phyloP scores from a whole-genome alignment of 2,329 filamentous ascomycete genomes.

The Arachnomyces sp. region DNA sequence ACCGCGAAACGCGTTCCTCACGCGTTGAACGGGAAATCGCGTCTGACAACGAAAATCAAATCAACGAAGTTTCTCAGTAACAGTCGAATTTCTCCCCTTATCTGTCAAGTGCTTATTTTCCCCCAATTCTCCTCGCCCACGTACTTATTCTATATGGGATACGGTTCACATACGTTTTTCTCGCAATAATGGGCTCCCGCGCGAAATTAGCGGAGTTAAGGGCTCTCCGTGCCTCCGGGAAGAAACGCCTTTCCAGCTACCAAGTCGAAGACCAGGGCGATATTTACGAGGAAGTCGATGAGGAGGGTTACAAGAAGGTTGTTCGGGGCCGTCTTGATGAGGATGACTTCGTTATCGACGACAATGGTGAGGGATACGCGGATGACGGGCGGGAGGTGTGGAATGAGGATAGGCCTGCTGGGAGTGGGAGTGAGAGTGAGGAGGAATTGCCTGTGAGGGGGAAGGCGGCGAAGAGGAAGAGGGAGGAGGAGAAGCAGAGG shows the following conservation, averaged over 20 bases:
- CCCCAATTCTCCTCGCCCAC: too few species aligned
- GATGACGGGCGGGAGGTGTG: slow-evolving; percentile 93
- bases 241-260: slow-evolving; percentile 82
- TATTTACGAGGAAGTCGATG: slow-evolving; percentile 92
- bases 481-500: slow-evolving; percentile 76
- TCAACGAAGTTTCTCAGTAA: too few species aligned
- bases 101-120: too few species aligned
- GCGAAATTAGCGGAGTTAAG: slow-evolving; percentile 60
- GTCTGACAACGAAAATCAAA: too few species aligned
- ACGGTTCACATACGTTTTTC: not conserved
- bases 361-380: slow-evolving; percentile 88
- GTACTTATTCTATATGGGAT: too few species aligned
- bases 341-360: slow-evolving; percentile 96
- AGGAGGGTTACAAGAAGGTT: slow-evolving; percentile 94
- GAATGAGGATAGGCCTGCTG: slow-evolving; percentile 59
- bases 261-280: slow-evolving; percentile 74
- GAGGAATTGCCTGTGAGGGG: slow-evolving; percentile 55
- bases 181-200: slow-evolving; percentile 26
- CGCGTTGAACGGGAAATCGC: too few species aligned
- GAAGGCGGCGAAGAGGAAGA: slow-evolving; percentile 69
- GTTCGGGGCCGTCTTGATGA: slow-evolving; percentile 80
- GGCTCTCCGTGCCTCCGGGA: slow-evolving; percentile 77
- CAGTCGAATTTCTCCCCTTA: too few species aligned
- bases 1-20: too few species aligned
- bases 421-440: slow-evolving; percentile 68